These are phyloP conservation scores for Chlorociboria aeruginascens DNA, from an alignment of 495 filamentous ascomycete species.

Conservation along the genomic window DNA sequence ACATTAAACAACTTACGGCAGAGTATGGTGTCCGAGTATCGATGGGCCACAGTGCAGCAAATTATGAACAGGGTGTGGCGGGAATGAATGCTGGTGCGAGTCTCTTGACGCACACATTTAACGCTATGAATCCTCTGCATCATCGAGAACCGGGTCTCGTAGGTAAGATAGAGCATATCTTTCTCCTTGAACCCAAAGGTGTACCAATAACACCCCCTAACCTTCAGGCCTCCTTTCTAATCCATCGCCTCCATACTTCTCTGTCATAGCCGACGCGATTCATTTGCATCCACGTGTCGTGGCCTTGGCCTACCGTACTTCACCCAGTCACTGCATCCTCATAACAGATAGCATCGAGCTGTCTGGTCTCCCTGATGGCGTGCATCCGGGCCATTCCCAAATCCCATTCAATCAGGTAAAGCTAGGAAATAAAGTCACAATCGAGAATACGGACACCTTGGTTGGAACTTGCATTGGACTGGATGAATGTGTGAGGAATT, in stretches of 20 bases:
- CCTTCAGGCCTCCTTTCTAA: slow-evolving; percentile 11
- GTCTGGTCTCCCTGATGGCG: slow-evolving; percentile 41
- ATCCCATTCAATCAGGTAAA: slow-evolving; percentile 30
- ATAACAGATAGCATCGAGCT: slow-evolving; percentile 49
- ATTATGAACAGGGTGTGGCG: slow-evolving; percentile 42
- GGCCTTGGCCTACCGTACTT: slow-evolving; percentile 45
- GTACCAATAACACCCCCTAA: background rate
- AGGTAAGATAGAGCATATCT: slow-evolving; percentile 29
- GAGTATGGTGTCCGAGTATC: slow-evolving; percentile 38
- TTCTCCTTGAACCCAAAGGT: background rate
- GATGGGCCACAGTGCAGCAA: slow-evolving; percentile 52
- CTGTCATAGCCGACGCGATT: slow-evolving; percentile 50
- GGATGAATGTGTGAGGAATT: slow-evolving; percentile 31
- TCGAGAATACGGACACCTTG: slow-evolving; percentile 31
- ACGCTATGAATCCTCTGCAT: slow-evolving; percentile 56
- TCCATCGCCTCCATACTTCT: slow-evolving; percentile 40
- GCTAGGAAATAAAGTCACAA: slow-evolving; percentile 27
- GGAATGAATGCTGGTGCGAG: slow-evolving; percentile 44
- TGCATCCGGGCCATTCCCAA: slow-evolving; percentile 35
- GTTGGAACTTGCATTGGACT: slow-evolving; percentile 31
- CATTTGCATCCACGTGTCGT: slow-evolving; percentile 50
- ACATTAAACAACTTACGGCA: slow-evolving; percentile 34
- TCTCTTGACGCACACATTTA: slow-evolving; percentile 58
- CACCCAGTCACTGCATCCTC: slow-evolving; percentile 42
- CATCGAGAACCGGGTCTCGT: slow-evolving; percentile 56